Evolutionary conservation across 2,329 filamentous ascomycete genomes (phyloP).

Genomic region (Venturiaceae sp.): DNA sequence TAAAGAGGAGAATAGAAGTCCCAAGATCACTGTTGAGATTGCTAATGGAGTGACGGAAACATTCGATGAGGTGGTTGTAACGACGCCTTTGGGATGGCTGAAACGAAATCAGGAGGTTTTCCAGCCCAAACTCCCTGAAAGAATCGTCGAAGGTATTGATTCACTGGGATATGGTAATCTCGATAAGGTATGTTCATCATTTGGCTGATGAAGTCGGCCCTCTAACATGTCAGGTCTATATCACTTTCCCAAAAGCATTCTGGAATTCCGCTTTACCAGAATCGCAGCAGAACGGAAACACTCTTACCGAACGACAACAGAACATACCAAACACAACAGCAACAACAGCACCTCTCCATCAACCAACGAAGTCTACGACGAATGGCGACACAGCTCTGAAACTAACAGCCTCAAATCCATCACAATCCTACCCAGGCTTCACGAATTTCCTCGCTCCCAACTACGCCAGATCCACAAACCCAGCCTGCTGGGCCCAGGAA

Average conservation of each 20-base stretch:
- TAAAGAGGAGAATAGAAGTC: conserved; percentile 10
- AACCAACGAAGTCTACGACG: neutral
- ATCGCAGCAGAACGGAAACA: neutral
- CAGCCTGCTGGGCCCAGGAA: conserved; percentile 62
- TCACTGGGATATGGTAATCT: conserved; percentile 60
- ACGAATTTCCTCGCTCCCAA: conserved; percentile 64
- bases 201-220: conserved; percentile 19
- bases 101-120: conserved; percentile 49
- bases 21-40: conserved; percentile 26
- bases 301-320: neutral
- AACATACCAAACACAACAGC: conserved; percentile 5
- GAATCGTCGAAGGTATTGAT: conserved; percentile 51
- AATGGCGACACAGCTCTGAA: neutral
- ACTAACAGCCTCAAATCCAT: neutral
- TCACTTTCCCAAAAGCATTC: conserved; percentile 64
- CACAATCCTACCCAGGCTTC: conserved; percentile 45
- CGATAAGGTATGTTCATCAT: conserved; percentile 44
- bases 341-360: conserved; percentile 1
- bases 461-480: conserved; percentile 55
- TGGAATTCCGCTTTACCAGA: conserved; percentile 43
- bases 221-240: conserved; percentile 23
- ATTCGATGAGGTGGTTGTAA: conserved; percentile 62
- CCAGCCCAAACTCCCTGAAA: conserved; percentile 42
- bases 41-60: conserved; percentile 25
- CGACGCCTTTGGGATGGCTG: conserved; percentile 59